phyloP scores from a whole-genome alignment of 768 basidiomycete genomes.

The Astraeus odoratus region DNA sequence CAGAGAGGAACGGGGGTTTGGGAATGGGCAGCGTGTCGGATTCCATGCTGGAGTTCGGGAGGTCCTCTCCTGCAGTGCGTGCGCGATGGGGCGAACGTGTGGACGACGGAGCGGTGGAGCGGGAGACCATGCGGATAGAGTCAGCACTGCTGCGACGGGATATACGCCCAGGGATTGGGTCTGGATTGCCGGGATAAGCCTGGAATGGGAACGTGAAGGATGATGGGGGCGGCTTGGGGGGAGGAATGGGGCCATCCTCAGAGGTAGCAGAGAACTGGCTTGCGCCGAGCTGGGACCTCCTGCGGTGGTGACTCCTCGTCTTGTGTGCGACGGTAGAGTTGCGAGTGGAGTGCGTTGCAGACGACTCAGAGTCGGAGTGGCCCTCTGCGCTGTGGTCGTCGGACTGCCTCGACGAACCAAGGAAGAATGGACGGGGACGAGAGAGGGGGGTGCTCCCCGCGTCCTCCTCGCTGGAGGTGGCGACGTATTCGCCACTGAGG shows the following conservation, averaged over 20 bases:
- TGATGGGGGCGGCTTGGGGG: constrained; percentile 31
- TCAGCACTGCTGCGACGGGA: constrained; percentile 39
- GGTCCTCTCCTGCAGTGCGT: background rate
- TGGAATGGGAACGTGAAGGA: constrained; percentile 47
- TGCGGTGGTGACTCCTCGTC: constrained; percentile 15
- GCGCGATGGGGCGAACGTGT: constrained; percentile 15
- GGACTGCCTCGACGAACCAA: constrained; percentile 14
- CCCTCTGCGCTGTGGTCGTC: constrained; percentile 22
- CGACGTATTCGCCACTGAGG: constrained; percentile 10
- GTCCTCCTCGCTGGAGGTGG: constrained; percentile 23
- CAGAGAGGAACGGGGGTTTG: constrained; percentile 11
- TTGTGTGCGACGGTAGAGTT: constrained; percentile 13
- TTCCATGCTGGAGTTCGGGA: background rate
- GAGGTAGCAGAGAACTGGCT: constrained; percentile 10
- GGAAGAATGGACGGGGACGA: constrained; percentile 34
- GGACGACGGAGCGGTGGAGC: constrained; percentile 15
- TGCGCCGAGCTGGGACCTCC: constrained; percentile 20
- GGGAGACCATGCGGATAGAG: constrained; percentile 24
- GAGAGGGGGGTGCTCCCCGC: constrained; percentile 19
- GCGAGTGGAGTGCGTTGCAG: constrained; percentile 11
- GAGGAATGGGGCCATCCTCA: constrained; percentile 1
- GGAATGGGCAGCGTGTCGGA: background rate
- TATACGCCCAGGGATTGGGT: constrained; percentile 43
- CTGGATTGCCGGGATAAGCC: constrained; percentile 59
- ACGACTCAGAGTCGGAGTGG: constrained; percentile 24